Base-by-base conservation (phyloP, 768 basidiomycete species). In the Agrocybe pediades region DNA sequence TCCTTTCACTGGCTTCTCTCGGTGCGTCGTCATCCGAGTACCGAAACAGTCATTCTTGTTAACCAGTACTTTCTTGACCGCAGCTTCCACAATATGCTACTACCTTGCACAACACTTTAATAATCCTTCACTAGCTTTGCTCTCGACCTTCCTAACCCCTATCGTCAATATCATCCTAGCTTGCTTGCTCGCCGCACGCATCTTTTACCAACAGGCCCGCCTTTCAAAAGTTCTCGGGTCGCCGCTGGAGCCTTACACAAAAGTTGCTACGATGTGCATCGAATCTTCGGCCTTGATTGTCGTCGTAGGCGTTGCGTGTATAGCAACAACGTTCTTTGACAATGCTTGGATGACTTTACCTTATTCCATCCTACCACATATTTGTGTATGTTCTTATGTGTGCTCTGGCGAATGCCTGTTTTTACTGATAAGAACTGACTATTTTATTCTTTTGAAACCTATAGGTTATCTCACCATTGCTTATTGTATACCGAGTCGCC, bases 401-500 rank as follows among this genome's bases (percentile, higher is more conserved):
- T 20, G 15, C 7, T 30, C 5, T 26, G 16, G 41, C 9, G 23
- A 6, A 13, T n/a, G n/a, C n/a, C n/a, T n/a, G n/a, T n/a, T n/a
- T n/a, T n/a, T n/a, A n/a, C n/a, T n/a, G n/a, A n/a, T n/a, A n/a
- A n/a, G n/a, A n/a, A n/a, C n/a, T n/a, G n/a, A n/a, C n/a, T n/a
- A n/a, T n/a, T n/a, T n/a, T n/a, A n/a, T n/a, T n/a, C n/a, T n/a
- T n/a, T 3, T 5, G 4, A 13, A 42, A 11, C 15, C 16, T 19
- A 33, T 9, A 52, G 51, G 51, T 45, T 13, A 52, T 52, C 9
- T 52, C 51, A 9, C 42, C 51, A 30, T 45, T 52, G 17, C 42
- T 51, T 19, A 51, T 51, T 21, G 23, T 51, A n/a, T 42, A 42
- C 16, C 41, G 50, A 42, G 50, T 51, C 13, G 41, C 41, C 5